These are phyloP conservation scores for Artomyces pyxidatus DNA, from an alignment of 768 basidiomycete species.

Conservation along the genomic window DNA sequence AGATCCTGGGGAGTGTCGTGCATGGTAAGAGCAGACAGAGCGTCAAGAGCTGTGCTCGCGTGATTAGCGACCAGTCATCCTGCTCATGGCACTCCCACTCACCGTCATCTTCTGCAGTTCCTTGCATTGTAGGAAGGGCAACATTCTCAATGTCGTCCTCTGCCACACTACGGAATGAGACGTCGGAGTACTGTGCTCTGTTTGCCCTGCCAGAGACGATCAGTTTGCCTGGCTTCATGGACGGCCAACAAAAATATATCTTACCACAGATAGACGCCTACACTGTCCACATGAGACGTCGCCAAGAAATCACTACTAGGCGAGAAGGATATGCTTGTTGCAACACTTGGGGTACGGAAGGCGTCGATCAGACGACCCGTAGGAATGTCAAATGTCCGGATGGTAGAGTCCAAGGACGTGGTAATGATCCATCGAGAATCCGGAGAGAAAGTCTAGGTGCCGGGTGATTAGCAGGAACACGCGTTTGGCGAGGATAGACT, in stretches of 20 bases:
- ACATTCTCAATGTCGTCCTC: conserved; percentile 69
- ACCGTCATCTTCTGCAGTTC: conserved; percentile 76
- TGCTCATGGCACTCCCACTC: conserved; percentile 13
- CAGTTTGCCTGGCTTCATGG: conserved; percentile 5
- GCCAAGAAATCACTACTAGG: conserved; percentile 95
- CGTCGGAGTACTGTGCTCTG: conserved; percentile 85
- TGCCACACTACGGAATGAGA: conserved; percentile 70
- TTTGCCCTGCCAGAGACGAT: conserved; percentile 61
- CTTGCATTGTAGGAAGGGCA: conserved; percentile 78
- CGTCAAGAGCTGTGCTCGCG: conserved; percentile 50
- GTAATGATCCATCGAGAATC: conserved; percentile 92
- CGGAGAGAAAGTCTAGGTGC: conserved; percentile 76
- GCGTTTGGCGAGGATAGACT: conserved; percentile 20
- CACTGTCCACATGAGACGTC: conserved; percentile 87
- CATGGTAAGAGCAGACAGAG: conserved; percentile 53
- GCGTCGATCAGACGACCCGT: conserved; percentile 89
- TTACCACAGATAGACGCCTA: conserved; percentile 92
- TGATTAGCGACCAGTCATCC: conserved; percentile 3
- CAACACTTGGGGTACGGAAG: conserved; percentile 80
- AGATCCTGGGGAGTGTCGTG: conserved; percentile 57
- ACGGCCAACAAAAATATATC: conserved; percentile 16
- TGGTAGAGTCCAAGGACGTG: conserved; percentile 82
- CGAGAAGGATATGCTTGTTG: conserved; percentile 87
- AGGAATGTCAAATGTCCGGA: conserved; percentile 94
- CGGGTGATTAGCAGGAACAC: not conserved